Conservation (phyloP, 768 basidiomycete species). For the Mycena floridula region DNA sequence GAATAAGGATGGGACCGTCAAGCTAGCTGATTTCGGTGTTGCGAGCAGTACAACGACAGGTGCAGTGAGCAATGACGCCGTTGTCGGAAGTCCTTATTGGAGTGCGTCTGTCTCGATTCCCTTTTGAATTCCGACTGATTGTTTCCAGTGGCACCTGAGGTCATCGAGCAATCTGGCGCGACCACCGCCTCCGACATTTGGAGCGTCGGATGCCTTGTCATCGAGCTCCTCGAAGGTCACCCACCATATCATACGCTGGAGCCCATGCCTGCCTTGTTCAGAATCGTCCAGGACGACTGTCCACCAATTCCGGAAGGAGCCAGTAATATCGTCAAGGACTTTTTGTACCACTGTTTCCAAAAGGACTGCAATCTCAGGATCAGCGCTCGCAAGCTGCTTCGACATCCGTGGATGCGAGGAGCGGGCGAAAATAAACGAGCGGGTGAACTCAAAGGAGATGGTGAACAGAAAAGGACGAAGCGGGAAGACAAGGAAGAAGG, state of each 20-base stretch:
- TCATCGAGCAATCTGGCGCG: conserved; percentile 96
- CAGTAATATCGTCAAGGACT: conserved; percentile 93
- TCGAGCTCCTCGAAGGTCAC: conserved; percentile 86
- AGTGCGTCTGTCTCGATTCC: conserved; percentile 57
- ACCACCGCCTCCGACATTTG: conserved; percentile 98
- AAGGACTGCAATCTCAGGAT: conserved; percentile 95
- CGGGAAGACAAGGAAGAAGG: conserved; percentile 21
- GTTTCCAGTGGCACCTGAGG: conserved; percentile 88
- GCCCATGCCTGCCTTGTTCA: conserved; percentile 97
- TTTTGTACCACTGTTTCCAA: conserved; percentile 96
- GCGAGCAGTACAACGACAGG: conserved; percentile 74
- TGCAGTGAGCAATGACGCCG: conserved; percentile 78
- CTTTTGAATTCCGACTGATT: too few relatives aligned
- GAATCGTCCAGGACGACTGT: conserved; percentile 97
- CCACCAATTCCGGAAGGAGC: conserved; percentile 96
- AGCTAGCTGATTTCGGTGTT: conserved; percentile 98
- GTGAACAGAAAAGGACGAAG: conserved; percentile 24
- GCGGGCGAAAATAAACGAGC: conserved; percentile 68
- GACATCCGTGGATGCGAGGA: conserved; percentile 94
- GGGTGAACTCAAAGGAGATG: conserved; percentile 28
- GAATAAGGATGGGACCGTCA: conserved; percentile 97
- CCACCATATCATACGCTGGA: conserved; percentile 95
- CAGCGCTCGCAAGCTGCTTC: conserved; percentile 85
- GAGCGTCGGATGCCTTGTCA: conserved; percentile 97
- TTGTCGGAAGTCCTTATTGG: conserved; percentile 98